Base-by-base conservation (phyloP, 495 filamentous ascomycete species). In the Halenospora varia region DNA sequence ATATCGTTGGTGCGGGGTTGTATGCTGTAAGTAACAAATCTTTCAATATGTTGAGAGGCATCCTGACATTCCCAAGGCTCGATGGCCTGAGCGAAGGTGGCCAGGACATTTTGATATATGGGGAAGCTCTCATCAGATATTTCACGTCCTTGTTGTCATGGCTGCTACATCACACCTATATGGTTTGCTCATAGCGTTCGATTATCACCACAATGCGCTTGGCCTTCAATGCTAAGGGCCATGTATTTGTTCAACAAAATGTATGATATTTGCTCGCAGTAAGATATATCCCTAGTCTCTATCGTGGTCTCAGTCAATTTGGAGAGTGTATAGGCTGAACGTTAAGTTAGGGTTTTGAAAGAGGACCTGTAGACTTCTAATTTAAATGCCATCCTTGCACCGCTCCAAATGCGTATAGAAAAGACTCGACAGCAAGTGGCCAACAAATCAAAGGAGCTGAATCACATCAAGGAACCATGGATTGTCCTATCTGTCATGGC, bases 1-100 rank as follows among this genome's bases (percentile, higher is more conserved):
- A 98, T 73, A 86, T 97, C 25, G 70, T 88, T 22, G 94, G 95
- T 9, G 94, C 94, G 9, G 82, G 76, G 23, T 75, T 97, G 25
- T 96, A 96, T 70, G 92, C 89, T 20, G 79, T 81, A 50, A 68
- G 82, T 74, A 15, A 20, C 8, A 39, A 10, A 23, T 13, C 1
- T 4, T 11, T 59, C 53, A 61, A 64, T 51, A 55, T 57, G 40
- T 61, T 66, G 25, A 63, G 13, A 22, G 51, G 25, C 19, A 44
- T 61, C 23, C 56, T 48, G 6, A 53, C 42, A n/a, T n/a, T 20
- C n/a, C 3, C 18, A 9, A 58, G 79, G 67, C 71, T 35, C 77
- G 80, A 25, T 83, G 65, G 70, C 88, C 88, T 0, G 88, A 91
- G 69, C 75, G 84, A 48, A 75, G 68, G 48, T 75, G 65, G 46